A percentile compares a stretch with the other conserved stretches of the same genome.
These are phyloP conservation scores for Candida multigemmis DNA, from an alignment of 805 yeast genomes.

Conservation along the genomic window DNA sequence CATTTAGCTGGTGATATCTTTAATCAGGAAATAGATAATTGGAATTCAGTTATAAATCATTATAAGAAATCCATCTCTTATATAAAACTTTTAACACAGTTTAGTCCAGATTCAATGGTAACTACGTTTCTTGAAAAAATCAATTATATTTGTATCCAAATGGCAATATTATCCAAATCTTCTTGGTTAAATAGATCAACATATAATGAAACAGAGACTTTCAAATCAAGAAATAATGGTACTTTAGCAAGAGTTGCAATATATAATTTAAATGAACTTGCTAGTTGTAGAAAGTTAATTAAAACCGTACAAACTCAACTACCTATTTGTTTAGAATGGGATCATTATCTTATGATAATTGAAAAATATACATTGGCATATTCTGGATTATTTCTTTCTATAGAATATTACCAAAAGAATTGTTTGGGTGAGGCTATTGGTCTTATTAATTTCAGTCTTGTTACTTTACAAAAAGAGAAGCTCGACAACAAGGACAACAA, in stretches of 20 bases:
- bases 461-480: conserved; percentile 26
- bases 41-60: conserved; percentile 26
- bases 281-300: conserved; percentile 11
- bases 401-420: conserved; percentile 36
- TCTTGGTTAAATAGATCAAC: conserved; percentile 25
- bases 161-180: conserved; percentile 29
- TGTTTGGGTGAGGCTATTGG: conserved; percentile 40
- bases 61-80: conserved; percentile 24
- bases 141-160: conserved; percentile 23
- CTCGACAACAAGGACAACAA: conserved; percentile 6
- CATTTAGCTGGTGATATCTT: conserved; percentile 26
- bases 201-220: conserved; percentile 10
- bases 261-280: conserved; percentile 24
- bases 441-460: conserved; percentile 25
- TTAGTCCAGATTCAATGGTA: conserved; percentile 3
- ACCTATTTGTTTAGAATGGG: conserved; percentile 11
- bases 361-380: conserved; percentile 31
- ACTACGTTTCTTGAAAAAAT: conserved; percentile 13
- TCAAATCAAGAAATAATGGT: conserved; percentile 20
- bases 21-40: conserved; percentile 12
- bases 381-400: conserved; percentile 34
- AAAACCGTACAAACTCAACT: conserved; percentile 5
- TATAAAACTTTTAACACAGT: conserved; percentile 7
- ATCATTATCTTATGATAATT: conserved; percentile 18
- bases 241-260: conserved; percentile 38